phyloP scores from a whole-genome alignment of 768 basidiomycete genomes.

The Rhodosporidiobolus odoratus region DNA sequence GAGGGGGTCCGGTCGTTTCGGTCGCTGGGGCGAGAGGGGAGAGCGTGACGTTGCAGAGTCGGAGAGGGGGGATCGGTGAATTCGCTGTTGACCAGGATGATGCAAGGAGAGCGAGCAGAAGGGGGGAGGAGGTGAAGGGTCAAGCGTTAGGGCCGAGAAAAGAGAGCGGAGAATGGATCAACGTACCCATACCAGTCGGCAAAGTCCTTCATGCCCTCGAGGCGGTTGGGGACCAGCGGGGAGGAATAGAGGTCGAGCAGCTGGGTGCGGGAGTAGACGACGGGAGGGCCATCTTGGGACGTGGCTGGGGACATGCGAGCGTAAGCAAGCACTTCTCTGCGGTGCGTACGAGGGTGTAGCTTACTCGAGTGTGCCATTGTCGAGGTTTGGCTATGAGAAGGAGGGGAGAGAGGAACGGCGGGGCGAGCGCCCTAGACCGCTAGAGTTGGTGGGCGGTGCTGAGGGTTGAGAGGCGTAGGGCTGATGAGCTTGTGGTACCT shows the following conservation, averaged over 20 bases:
- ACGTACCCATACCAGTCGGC: conserved; percentile 37
- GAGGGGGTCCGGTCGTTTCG: not conserved
- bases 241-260: conserved; percentile 24
- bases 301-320: not conserved
- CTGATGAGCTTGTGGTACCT: no score
- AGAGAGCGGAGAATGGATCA: not conserved
- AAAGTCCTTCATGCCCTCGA: conserved; percentile 35
- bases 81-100: no score
- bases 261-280: conserved; percentile 15
- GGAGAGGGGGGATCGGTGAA: conserved; percentile 22
- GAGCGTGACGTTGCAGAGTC: not conserved
- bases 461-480: no score
- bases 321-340: not conserved
- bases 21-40: not conserved
- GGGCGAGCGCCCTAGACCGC: no score
- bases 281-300: not conserved
- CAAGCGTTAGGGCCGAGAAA: not conserved
- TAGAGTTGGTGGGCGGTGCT: no score
- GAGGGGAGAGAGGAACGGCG: not conserved
- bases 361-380: not conserved
- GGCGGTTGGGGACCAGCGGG: conserved; percentile 28
- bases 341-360: not conserved
- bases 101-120: no score
- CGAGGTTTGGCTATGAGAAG: no score
- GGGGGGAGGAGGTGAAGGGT: not conserved